Evolutionary conservation across 768 basidiomycete genomes (phyloP), one percentile per base, ranked within the genome.

Genomic region (Sarcodon aspratus): DNA sequence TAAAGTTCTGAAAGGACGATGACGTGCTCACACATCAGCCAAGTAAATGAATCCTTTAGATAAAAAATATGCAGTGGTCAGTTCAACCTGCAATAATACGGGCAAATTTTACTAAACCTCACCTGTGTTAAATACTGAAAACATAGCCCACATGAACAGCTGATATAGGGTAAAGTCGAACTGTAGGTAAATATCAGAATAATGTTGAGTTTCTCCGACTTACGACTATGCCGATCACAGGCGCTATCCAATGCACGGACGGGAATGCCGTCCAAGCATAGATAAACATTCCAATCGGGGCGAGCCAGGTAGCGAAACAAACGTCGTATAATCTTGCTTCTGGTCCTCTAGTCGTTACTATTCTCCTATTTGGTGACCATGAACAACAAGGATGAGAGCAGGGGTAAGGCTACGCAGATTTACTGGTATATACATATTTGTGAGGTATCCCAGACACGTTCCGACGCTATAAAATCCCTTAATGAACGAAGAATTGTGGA

Each of bases 231-330:
- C 75, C 83, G 32, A 84, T 71, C 15, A 69, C 69, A 18, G 75
- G 69, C 0, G 64, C 76, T 36, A 82, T 75, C 85, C 85, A 88
- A 48, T 71, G 73, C 3, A 85, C 67, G 11, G 53, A 55, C 0
- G 71, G 50, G 51, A 68, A 75, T 10, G 78, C 74, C 3, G 80
- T 78, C 78, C 82, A 86, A 0, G 80, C 83, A 54, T 80, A 89
- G 32, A 86, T 76, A 62, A 85, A 75, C 73, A 83, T 79, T n/a
- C 74, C 75, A 0, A 61, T 52, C 0, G 82, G 81, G 44, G 80
- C 66, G 10, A 78, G 55, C 36, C 81, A 37, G 0, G 70, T 74
- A 0, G 77, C 79, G 33, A 70, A 59, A 54, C 80, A 80, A 9
- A 80, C 71, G 18, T 67, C 61, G 51, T 74, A 80, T 18, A 85